Evolutionary conservation across 2,329 filamentous ascomycete genomes (phyloP), one percentile per base, ranked within the genome.

Genomic region (Xylariaceae sp.): DNA sequence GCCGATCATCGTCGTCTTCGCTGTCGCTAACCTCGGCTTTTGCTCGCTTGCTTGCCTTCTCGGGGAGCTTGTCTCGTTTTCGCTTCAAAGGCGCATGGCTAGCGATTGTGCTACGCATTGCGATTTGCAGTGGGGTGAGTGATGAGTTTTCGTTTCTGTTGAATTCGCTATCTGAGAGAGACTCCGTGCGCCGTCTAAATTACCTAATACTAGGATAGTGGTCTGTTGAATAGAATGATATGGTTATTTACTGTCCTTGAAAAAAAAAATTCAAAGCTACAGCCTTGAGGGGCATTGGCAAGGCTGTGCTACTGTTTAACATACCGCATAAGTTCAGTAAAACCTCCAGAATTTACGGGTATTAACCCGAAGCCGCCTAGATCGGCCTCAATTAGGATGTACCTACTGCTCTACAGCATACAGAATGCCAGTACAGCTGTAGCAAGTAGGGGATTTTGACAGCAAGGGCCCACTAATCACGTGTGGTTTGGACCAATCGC

Each of bases 41-140:
- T 12, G 67, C 56, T 43, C 71, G 68, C 56, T 81, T 81, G 52
- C 69, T 68, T 9, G 66, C 60, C 23, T 65, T 60, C 26, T 69
- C 66, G 16, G 60, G 62, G 18, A 59, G 53, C 19, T 66, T 63
- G 12, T 60, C 57, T 38, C 71, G 64, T 56, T 79, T 79, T 57
- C 75, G 69, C 62, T 79, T 79, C 16, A 62, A 51, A 50, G 63
- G 54, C 34, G 64, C 61, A 14, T 49, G 47, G 11, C 11, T 24
- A 6, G 43, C 38, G 5, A 50, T 24, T 8, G 43, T 46, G 14
- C 51, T 46, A 24, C 11, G 21, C 11, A 24, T 24, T 24, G 21
- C 21, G 11, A 24, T 24, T 24, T 7, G 21, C 21, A 11, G 7
- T 11, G 21, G 11, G 21, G 27, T 29, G n/a, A n/a, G n/a, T n/a